Conservation (phyloP, 495 filamentous ascomycete genomes). For the Aspergillus sclerotioniger region DNA sequence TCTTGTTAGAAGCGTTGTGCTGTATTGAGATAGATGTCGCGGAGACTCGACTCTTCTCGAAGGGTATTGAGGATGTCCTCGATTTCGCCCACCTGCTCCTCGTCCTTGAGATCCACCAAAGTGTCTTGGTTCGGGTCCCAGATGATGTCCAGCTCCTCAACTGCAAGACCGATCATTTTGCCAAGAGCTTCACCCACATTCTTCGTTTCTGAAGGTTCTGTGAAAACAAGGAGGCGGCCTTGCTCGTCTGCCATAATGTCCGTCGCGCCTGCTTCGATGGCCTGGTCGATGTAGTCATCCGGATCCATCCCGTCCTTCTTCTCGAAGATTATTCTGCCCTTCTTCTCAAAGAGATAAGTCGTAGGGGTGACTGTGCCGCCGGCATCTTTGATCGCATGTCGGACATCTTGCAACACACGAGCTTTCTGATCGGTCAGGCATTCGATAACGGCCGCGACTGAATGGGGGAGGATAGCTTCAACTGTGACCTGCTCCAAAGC, state of each 20-base stretch:
- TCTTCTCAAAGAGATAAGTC: slow-evolving; percentile 79
- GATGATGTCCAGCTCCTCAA: slow-evolving; percentile 72
- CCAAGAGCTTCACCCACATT: slow-evolving; percentile 61
- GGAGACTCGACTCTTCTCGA: slow-evolving; percentile 61
- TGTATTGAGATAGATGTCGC: slow-evolving; percentile 66
- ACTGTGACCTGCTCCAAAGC: slow-evolving; percentile 71
- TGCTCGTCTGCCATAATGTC: slow-evolving; percentile 73
- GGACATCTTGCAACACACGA: slow-evolving; percentile 69
- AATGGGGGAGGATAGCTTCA: slow-evolving; percentile 78
- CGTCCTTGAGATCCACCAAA: slow-evolving; percentile 53
- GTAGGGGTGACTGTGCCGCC: slow-evolving; percentile 70
- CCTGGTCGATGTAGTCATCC: slow-evolving; percentile 79
- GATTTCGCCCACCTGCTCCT: slow-evolving; percentile 52
- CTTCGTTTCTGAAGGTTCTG: slow-evolving; percentile 67
- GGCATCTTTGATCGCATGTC: slow-evolving; percentile 61
- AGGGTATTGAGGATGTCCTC: slow-evolving; percentile 42
- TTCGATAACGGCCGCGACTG: slow-evolving; percentile 77
- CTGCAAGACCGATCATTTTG: slow-evolving; percentile 56
- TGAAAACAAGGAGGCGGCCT: slow-evolving; percentile 69
- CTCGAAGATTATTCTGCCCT: slow-evolving; percentile 68
- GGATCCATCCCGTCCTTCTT: slow-evolving; percentile 56
- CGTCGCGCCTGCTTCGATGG: slow-evolving; percentile 80
- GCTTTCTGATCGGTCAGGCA: slow-evolving; percentile 79
- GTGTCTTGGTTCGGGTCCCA: slow-evolving; percentile 85
- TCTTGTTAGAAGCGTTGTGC: slow-evolving; percentile 25